These are phyloP conservation scores for Glomus cerebriforme DNA, from an alignment of 192 early-diverging fungal species.

Conservation along the genomic window DNA sequence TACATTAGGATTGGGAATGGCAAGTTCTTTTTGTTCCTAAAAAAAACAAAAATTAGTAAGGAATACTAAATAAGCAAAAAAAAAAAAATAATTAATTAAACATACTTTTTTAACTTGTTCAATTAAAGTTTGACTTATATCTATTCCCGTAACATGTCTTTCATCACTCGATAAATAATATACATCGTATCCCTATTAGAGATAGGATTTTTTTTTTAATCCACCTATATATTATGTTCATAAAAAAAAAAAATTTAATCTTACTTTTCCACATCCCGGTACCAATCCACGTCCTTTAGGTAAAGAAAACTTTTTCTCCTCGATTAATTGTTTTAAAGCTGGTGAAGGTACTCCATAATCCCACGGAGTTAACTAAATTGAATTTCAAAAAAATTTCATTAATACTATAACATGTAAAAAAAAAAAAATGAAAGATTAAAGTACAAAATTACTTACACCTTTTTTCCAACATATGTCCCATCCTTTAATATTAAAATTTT, in stretches of 20 bases:
- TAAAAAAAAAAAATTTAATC: not conserved
- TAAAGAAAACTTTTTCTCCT: slow-evolving; percentile 36
- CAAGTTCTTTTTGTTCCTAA: slow-evolving; percentile 37
- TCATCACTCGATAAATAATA: slow-evolving; percentile 64
- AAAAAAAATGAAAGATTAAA: no score
- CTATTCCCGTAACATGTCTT: slow-evolving; percentile 67
- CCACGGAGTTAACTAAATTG: slow-evolving; percentile 40
- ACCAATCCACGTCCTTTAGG: slow-evolving; percentile 56
- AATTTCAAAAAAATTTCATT: not conserved
- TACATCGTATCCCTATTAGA: slow-evolving; percentile 68
- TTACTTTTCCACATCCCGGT: slow-evolving; percentile 60
- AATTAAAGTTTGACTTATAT: slow-evolving; percentile 68
- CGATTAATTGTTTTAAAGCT: slow-evolving; percentile 52
- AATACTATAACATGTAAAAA: not conserved
- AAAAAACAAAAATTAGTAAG: not conserved
- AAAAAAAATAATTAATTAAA: not conserved
- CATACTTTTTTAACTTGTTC: slow-evolving; percentile 50
- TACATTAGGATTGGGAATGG: slow-evolving; percentile 43
- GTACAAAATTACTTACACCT: no score
- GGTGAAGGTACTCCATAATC: slow-evolving; percentile 49
- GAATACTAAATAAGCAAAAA: not conserved
- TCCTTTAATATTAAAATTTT: no score
- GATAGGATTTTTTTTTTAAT: no score
- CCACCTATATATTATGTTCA: no score
- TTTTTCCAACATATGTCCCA: no score